These are phyloP conservation scores for Scenedesmus sp. DNA, from an alignment of 163 green algal genomes.

Conservation along the genomic window DNA sequence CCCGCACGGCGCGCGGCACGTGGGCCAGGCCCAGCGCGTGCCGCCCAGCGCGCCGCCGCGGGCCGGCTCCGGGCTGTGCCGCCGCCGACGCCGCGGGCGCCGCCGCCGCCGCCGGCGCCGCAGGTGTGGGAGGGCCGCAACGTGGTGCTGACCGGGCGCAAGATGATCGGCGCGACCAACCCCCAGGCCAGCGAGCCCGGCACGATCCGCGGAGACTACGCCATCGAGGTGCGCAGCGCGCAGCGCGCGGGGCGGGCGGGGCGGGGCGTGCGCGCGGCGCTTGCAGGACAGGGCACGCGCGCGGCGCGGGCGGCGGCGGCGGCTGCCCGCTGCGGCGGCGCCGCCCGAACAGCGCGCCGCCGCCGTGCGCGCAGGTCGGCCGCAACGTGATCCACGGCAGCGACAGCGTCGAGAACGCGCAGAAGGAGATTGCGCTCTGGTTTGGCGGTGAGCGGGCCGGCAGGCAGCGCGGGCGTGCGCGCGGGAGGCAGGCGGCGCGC, in stretches of 20 bases:
- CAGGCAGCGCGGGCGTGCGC: slow-evolving; percentile 11
- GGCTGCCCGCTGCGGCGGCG: neutral
- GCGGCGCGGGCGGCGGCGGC: too few relatives aligned
- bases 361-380: slow-evolving; percentile 58
- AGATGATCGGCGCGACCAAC: slow-evolving; percentile 95
- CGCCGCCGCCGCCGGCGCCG: too few relatives aligned
- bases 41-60: too few relatives aligned
- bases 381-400: slow-evolving; percentile 98
- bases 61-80: too few relatives aligned
- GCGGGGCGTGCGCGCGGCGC: too few relatives aligned
- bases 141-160: slow-evolving; percentile 74
- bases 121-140: slow-evolving; percentile 87
- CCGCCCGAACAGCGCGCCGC: neutral
- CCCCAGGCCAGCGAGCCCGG: slow-evolving; percentile 89
- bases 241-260: too few relatives aligned
- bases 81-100: too few relatives aligned
- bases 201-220: slow-evolving; percentile 96
- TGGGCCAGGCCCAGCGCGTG: too few relatives aligned
- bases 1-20: too few relatives aligned
- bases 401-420: slow-evolving; percentile 91
- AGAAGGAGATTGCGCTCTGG: slow-evolving; percentile 95
- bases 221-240: slow-evolving; percentile 60
- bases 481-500: too few relatives aligned
- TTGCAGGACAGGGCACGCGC: too few relatives aligned
- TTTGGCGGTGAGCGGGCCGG: slow-evolving; percentile 64